Conservation (phyloP, 768 basidiomycete genomes). For the Tricholoma matsutake region DNA sequence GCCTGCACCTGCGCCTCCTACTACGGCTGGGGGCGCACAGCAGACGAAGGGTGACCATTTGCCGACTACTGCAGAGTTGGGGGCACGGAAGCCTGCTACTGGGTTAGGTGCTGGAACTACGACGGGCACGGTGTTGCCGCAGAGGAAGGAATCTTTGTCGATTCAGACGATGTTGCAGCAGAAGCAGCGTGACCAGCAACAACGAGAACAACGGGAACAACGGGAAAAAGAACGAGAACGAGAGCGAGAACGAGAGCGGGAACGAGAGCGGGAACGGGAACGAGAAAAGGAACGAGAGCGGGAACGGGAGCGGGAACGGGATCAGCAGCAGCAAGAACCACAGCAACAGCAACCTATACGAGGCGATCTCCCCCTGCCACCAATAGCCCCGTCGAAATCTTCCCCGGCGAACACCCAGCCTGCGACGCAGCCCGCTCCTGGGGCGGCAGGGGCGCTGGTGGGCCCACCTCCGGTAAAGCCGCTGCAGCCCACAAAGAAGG, state of each 20-base stretch:
- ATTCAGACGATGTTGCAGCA: constrained; percentile 27
- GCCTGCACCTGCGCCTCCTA: constrained; percentile 47
- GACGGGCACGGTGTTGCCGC: constrained; percentile 25
- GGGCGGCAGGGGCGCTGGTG: constrained; percentile 46
- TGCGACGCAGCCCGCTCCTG: constrained; percentile 41
- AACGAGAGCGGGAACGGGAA: constrained; percentile 13
- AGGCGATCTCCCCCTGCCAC: constrained; percentile 31
- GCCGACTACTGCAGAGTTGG: constrained; percentile 63
- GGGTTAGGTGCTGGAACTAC: constrained; percentile 36
- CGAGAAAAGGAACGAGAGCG: constrained; percentile 17
- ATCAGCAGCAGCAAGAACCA: constrained; percentile 21
- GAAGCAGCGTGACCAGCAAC: constrained; percentile 30
- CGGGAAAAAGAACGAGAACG: neutral
- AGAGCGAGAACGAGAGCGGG: constrained; percentile 17
- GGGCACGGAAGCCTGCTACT: constrained; percentile 58
- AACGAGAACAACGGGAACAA: constrained; percentile 23
- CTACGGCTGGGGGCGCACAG: constrained; percentile 16
- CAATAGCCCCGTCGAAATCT: constrained; percentile 37
- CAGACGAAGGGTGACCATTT: constrained; percentile 40
- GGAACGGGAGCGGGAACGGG: constrained; percentile 15
- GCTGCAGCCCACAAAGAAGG: constrained; percentile 72
- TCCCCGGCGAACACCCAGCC: constrained; percentile 46
- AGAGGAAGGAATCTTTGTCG: constrained; percentile 49
- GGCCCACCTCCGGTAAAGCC: constrained; percentile 70
- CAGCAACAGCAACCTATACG: constrained; percentile 24